phyloP scores from a whole-genome alignment of 345 rosid genomes.

The Aurinia saxatilis region DNA sequence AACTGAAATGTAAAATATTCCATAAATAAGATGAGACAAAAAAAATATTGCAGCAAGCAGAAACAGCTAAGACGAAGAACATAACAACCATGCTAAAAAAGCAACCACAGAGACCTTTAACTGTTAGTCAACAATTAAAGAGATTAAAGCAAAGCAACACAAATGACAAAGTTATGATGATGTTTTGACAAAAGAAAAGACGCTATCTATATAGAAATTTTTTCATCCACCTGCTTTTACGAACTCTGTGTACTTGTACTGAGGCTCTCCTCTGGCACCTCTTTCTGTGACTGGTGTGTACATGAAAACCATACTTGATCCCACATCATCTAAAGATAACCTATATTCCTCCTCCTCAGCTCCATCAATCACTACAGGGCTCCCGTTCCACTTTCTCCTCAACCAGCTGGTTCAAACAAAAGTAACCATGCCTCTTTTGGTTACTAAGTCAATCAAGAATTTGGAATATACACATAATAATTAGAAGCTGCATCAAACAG shows the following conservation, averaged over 20 bases:
- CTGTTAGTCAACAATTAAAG: not conserved
- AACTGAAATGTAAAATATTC: not conserved
- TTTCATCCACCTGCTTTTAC: slow-evolving; percentile 67
- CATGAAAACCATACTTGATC: slow-evolving; percentile 95
- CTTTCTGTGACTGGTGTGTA: slow-evolving; percentile 92
- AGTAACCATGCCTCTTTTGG: not conserved
- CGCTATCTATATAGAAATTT: slow-evolving; percentile 1
- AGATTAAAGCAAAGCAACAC: slow-evolving; percentile 10
- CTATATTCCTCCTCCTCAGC: slow-evolving; percentile 85
- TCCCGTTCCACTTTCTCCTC: slow-evolving; percentile 91
- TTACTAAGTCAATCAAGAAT: slow-evolving; percentile 1
- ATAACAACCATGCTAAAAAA: not conserved
- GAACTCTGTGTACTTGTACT: slow-evolving; percentile 88
- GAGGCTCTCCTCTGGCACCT: slow-evolving; percentile 97
- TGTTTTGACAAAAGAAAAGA: not conserved
- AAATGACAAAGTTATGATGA: not conserved
- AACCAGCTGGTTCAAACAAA: slow-evolving; percentile 60
- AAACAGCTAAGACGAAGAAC: not conserved
- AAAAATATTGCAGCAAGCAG: too few relatives aligned
- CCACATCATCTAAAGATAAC: slow-evolving; percentile 73
- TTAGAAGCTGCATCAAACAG: slow-evolving; percentile 3
- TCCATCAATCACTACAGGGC: slow-evolving; percentile 81
- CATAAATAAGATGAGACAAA: not conserved
- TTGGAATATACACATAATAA: not conserved
- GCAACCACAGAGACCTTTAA: slow-evolving; percentile 6